phyloP scores from a whole-genome alignment of 176 grass and related monocot genomes.

The Cenchrus americanus region DNA sequence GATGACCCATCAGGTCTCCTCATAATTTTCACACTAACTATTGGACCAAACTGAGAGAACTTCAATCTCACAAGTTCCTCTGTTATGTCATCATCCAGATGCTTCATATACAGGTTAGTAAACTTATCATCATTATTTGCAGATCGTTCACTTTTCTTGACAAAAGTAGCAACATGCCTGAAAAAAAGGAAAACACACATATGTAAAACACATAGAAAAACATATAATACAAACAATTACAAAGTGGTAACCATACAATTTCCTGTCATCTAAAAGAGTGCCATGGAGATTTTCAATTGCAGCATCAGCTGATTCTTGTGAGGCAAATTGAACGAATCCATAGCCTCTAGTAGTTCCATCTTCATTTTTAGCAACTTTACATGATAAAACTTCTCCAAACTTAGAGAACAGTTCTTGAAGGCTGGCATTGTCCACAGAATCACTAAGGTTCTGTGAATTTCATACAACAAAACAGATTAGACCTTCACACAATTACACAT shows the following conservation, averaged over 20 bases:
- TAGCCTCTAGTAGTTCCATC: constrained; percentile 64
- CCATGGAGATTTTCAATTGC: constrained; percentile 71
- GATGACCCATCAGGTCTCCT: constrained; percentile 66
- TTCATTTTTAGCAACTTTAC: constrained; percentile 74
- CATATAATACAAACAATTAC: background rate
- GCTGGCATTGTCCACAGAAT: constrained; percentile 44
- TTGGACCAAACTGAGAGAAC: constrained; percentile 69
- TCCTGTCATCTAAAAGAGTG: constrained; percentile 44
- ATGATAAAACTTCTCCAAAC: constrained; percentile 78
- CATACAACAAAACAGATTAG: background rate
- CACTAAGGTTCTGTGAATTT: constrained; percentile 65
- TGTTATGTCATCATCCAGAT: constrained; percentile 81
- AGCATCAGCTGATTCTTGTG: constrained; percentile 51
- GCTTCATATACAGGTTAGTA: constrained; percentile 93
- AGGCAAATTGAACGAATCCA: constrained; percentile 82
- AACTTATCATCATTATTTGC: constrained; percentile 58
- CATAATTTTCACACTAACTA: constrained; percentile 70
- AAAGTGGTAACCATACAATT: constrained; percentile 55
- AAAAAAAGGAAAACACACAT: background rate
- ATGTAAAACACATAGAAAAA: background rate
- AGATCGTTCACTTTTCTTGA: constrained; percentile 68
- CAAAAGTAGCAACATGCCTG: constrained; percentile 74
- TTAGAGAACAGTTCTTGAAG: constrained; percentile 74
- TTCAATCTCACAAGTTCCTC: constrained; percentile 74
- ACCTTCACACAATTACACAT: background rate